A percentile compares a stretch with the other conserved stretches of the same genome.
Conservation (phyloP, 352 stramenopile genomes). For the Halophytophthora polymorphica region DNA sequence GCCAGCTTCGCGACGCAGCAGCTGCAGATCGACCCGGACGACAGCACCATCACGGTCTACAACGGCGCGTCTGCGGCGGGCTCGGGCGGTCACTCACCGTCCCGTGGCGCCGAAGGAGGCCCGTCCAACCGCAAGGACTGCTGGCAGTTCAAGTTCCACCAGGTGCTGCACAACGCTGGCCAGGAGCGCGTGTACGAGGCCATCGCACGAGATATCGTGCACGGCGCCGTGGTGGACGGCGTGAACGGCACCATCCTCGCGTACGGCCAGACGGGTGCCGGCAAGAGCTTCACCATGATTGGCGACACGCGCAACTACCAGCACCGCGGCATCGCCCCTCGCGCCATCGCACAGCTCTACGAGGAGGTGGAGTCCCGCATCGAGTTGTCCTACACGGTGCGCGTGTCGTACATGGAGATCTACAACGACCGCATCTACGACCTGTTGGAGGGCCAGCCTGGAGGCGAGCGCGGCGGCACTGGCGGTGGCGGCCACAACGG, state of each 20-base stretch:
- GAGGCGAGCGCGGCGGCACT: constrained; percentile 4
- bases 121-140: constrained; percentile 80
- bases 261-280: constrained; percentile 87
- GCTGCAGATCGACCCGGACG: constrained; percentile 77
- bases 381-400: constrained; percentile 86
- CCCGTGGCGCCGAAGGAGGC: constrained; percentile 22
- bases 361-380: constrained; percentile 87
- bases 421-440: constrained; percentile 96
- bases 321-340: constrained; percentile 86
- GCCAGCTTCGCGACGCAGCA: constrained; percentile 71
- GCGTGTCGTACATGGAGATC: constrained; percentile 94
- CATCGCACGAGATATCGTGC: constrained; percentile 86
- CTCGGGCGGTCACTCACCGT: constrained; percentile 18
- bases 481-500: constrained; percentile 16
- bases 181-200: constrained; percentile 91
- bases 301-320: constrained; percentile 90
- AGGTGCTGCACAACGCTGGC: constrained; percentile 90
- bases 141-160: constrained; percentile 91
- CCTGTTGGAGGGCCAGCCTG: constrained; percentile 53
- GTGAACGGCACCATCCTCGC: constrained; percentile 87
- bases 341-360: constrained; percentile 87
- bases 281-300: constrained; percentile 93
- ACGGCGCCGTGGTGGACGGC: constrained; percentile 84
- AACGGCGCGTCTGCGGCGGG: constrained; percentile 15
- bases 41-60: constrained; percentile 69